Evolutionary conservation across 2,329 filamentous ascomycete genomes (phyloP), one percentile per base, ranked within the genome.

Genomic region (Raffaelea albimanens): DNA sequence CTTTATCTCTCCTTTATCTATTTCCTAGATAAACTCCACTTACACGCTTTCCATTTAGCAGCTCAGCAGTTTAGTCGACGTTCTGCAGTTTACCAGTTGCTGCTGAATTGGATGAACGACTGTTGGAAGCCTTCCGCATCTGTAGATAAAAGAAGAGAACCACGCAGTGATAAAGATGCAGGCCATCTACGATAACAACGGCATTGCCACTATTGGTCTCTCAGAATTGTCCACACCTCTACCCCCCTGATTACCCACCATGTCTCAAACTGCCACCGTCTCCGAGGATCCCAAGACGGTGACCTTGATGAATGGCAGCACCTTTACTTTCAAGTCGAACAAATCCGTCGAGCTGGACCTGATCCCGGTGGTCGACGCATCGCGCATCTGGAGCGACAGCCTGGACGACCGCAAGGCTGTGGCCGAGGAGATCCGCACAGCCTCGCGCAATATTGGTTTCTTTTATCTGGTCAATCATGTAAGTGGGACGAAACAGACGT

Each of bases 351-450:
- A 53, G 8, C 21, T 54, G 5, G 56, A 60, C 31, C 53, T 62
- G 40, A 66, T 72, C 14, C 67, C 68, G 1, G 56, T 72, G 34
- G 68, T 73, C 43, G 69, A 74, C 51, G 57, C 71, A 2, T 61
- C 67, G 0, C 54, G 55, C 14, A 59, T 71, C n/a, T 64, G 63
- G 53, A 69, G 63, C 45, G 48, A 56, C 2, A 48, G 57, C 1
- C 45, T 64, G 1, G 53, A 60, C 3, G 63, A 66, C 16, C 64
- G 69, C 2, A 55, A 63, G 43, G 56, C 56, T 8, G 61, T 72
- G 4, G 67, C 70, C 2, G 53, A 56, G 13, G 56, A 67, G 40
- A 63, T 73, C 16, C 61, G 66, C 8, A 59, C 65, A 52, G 69
- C 64, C 39, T 66, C 57, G 20, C 62, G 55, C 49, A 60, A 63